Evolutionary conservation across 2,329 filamentous ascomycete genomes (phyloP).

Genomic region (Neocatenulostroma microsporum): DNA sequence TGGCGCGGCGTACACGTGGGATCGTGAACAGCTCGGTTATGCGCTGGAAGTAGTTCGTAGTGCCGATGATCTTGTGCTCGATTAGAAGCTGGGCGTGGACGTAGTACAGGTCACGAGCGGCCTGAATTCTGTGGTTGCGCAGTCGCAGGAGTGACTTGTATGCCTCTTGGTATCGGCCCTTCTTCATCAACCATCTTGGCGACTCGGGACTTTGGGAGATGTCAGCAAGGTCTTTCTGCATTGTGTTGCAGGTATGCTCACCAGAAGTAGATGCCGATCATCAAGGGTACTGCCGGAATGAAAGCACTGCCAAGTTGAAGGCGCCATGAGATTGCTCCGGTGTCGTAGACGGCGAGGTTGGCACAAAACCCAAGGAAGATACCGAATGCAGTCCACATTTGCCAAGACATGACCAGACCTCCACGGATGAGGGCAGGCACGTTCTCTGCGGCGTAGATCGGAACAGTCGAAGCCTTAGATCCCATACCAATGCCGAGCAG

Average conservation of each 20-base stretch:
- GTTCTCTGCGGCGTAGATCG: slow-evolving; percentile 49
- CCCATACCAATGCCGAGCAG: slow-evolving; percentile 39
- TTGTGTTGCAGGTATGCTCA: no score
- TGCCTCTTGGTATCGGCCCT: slow-evolving; percentile 39
- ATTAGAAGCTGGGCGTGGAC: slow-evolving; percentile 26
- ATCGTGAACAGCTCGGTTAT: slow-evolving; percentile 44
- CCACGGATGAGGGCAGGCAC: slow-evolving; percentile 49
- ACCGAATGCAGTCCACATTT: slow-evolving; percentile 37
- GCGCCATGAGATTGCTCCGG: slow-evolving; percentile 34
- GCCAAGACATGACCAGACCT: slow-evolving; percentile 45
- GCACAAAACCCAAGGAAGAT: slow-evolving; percentile 40
- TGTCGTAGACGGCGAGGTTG: slow-evolving; percentile 35
- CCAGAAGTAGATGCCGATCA: slow-evolving; percentile 36
- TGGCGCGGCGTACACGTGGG: slow-evolving; percentile 40
- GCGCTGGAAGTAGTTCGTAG: slow-evolving; percentile 35
- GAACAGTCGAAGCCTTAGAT: slow-evolving; percentile 38
- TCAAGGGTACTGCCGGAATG: slow-evolving; percentile 40
- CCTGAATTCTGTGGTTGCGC: slow-evolving; percentile 45
- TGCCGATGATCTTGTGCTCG: slow-evolving; percentile 21
- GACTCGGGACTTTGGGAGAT: no score
- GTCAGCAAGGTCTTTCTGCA: no score
- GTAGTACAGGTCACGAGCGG: slow-evolving; percentile 51
- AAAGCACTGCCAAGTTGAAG: slow-evolving; percentile 42
- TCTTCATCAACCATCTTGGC: slow-evolving; percentile 36
- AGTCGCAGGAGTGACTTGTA: slow-evolving; percentile 43